Base-by-base conservation (phyloP, 371 early-diverging fungal species). In the Entomophthora muscae region DNA sequence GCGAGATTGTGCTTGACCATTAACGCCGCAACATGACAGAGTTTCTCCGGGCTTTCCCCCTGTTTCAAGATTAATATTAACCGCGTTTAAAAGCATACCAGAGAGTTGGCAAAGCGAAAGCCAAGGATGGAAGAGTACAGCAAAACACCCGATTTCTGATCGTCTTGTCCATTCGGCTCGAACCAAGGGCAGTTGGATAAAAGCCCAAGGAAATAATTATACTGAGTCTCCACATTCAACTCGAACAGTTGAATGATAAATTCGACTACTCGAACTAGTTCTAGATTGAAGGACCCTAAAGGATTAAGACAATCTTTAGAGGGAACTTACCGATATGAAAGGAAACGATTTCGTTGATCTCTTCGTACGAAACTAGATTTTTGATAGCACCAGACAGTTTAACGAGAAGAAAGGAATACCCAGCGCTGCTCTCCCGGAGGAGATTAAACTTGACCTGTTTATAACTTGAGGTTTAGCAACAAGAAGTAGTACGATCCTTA, bases 371-470 rank as follows among this genome's bases (percentile, higher is more conserved):
- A 42, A 17, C 42, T 42, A 10, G 42, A 17, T 42, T 42, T 42
- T 42, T 42, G 42, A 58, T 28, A 27, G 59, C 59, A 30, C 21
- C 3, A 58, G 31, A 58, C 7, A 91, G 63, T 33, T 84, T 82
- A 24, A 83, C 78, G 17, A 89, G 69, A 12, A 95, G 77, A 68
- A 88, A 89, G 1, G 91, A 72, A 69, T 83, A 95, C 0, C 96
- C 96, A 65, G 89, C 90, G 32, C 78, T 80, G 68, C 89, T 89
- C 72, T 96, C 96, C 64, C 89, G 78, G 29, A 86, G 64, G 29
- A 96, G 71, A 58, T 96, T 96, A 76, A 82, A 94, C 71, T 93
- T 93, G 68, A 84, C 81, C 66, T 94, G 95, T 69, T 88, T 89
- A 70, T 90, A 93, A 17, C 42, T 42, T 10, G 17, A 17, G 42